These are phyloP conservation scores for Coemansia sp. DNA, from an alignment of 192 early-diverging fungal species.

Conservation along the genomic window DNA sequence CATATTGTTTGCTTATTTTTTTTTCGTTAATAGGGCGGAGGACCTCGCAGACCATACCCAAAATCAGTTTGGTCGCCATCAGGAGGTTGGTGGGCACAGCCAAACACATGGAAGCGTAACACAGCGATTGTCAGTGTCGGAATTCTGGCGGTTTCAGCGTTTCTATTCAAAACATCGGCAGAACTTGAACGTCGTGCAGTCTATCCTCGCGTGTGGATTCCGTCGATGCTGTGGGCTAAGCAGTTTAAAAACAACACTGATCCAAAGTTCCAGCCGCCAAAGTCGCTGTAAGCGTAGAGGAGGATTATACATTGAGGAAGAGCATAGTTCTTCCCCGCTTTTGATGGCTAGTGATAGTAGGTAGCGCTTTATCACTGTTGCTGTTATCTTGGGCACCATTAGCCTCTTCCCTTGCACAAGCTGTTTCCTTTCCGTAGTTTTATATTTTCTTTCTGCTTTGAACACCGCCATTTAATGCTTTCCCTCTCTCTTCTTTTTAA, in stretches of 20 bases:
- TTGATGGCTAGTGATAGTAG: too few species aligned
- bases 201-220: conserved; percentile 56
- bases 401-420: too few species aligned
- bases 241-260: conserved; percentile 54
- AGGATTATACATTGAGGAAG: not conserved
- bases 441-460: too few species aligned
- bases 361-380: too few species aligned
- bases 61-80: conserved; percentile 56
- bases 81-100: conserved; percentile 68
- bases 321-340: too few species aligned
- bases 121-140: conserved; percentile 41
- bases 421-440: too few species aligned
- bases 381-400: too few species aligned
- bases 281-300: conserved; percentile 36
- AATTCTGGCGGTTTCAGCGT: conserved; percentile 25
- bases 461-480: too few species aligned
- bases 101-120: conserved; percentile 59
- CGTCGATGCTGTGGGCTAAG: conserved; percentile 58
- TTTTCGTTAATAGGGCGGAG: conserved; percentile 42
- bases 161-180: conserved; percentile 63
- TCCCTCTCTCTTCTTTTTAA: too few species aligned
- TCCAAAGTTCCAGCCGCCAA: conserved; percentile 54
- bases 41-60: conserved; percentile 52
- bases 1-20: not conserved
- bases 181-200: conserved; percentile 53